phyloP scores from a whole-genome alignment of 345 rosid genomes.

The Populus simonii region DNA sequence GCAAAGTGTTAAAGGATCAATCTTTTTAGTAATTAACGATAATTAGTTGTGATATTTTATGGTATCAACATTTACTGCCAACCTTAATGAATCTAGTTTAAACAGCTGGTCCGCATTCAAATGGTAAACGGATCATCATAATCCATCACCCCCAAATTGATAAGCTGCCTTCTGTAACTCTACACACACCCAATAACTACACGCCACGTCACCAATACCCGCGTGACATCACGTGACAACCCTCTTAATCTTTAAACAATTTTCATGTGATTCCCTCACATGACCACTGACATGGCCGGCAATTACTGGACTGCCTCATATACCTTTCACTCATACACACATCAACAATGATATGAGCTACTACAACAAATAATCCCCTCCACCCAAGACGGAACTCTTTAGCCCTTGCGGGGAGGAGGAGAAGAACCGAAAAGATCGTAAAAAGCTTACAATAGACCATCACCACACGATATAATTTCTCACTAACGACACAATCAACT shows the following conservation, averaged over 20 bases:
- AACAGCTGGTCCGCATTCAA: neutral
- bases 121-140: neutral
- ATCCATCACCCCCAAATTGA: neutral
- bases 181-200: neutral
- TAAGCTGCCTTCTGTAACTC: neutral
- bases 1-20: neutral
- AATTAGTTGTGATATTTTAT: neutral
- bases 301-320: slow-evolving; percentile 4
- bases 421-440: no score
- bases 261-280: slow-evolving; percentile 31
- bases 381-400: no score
- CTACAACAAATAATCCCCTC: no score
- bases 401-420: no score
- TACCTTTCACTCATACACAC: neutral
- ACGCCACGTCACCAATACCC: slow-evolving; percentile 16
- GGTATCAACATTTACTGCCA: no score
- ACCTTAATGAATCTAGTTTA: no score
- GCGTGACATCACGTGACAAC: slow-evolving; percentile 21
- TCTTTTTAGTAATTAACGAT: neutral
- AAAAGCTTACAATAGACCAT: no score
- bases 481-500: no score
- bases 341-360: no score
- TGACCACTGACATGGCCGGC: slow-evolving; percentile 37
- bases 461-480: no score
- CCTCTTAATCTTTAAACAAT: neutral